Evolutionary conservation across 2,329 filamentous ascomycete genomes (phyloP), one percentile per base, ranked within the genome.

Genomic region (Penicillium italicum): DNA sequence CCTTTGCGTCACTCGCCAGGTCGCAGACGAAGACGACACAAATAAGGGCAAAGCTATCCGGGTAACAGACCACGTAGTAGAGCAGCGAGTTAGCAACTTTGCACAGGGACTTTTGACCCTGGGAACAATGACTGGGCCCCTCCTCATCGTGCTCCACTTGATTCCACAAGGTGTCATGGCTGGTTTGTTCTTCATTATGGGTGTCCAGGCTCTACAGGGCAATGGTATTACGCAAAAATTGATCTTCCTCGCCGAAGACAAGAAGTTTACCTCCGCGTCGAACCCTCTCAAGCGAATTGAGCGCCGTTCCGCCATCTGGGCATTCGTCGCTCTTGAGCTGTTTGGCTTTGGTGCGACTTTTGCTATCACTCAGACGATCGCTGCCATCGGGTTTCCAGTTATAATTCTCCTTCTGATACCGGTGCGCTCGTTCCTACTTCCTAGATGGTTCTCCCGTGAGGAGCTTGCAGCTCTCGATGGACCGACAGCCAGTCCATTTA

Each of bases 121-220:
- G 5, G 87, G 87, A 42, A 91, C 89, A 56, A 92, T 92, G 88
- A 83, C 85, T 0, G 86, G 86, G 0, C 89, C 89, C 0, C 77
- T 93, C 2, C 82, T 93, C 1, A 76, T 86, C 20, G 88, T 91
- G 16, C 77, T 93, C 10, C 86, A 91, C 65, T 81, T 91, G 10
- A 89, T 93, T 62, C 90, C 89, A 0, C 88, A 91, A 67, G 88
- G 86, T 57, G 88, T 92, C 1, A 81, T 93, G 53, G 89, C 89
- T 0, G 89, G 89, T 0, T 80, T 93, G 26, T 93, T 93, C 79
- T 92, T 92, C 74, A 83, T 91, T 69, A 92, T 93, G 89, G 89
- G 89, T 40, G 80, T 90, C 57, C 87, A 92, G 74, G 89, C 89
- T 3, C 82, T 93, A 31, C 82, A 86, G 67, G 86, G 76, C 24